Base-by-base conservation (phyloP, 2,329 filamentous ascomycete genomes). In the Paraconiothyrium sp. region DNA sequence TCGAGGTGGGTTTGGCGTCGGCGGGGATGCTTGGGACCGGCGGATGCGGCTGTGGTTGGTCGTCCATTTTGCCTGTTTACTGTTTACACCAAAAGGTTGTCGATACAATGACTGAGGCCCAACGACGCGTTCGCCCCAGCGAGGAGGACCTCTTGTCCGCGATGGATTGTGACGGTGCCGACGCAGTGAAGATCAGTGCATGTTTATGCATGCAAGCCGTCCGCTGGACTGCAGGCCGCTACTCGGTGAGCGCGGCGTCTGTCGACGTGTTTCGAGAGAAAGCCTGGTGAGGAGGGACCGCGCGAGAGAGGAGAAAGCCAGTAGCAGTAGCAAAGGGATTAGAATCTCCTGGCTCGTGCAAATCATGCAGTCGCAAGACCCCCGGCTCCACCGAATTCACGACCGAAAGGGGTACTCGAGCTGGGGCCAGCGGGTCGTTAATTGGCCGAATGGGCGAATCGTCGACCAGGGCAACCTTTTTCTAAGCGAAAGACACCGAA, bases 11-110 rank as follows among this genome's bases (percentile, higher is more conserved):
- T 32, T 57, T 60, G 49, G 64, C 58, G 52, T 63, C 59, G 27
- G 67, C 54, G 60, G 71, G 60, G 52, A 70, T 56, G 60, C 46
- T 55, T 13, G 67, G 68, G 35, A 68, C 65, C 41, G 66, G 67
- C 37, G 65, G 65, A 35, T 44, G 67, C 7, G 49, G 60, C 43
- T 63, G 61, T 56, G 68, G 64, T 63, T 69, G 63, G 65, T 65
- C 66, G 61, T 70, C 67, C 70, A 73, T 73, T 58, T 48, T 71
- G 66, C 57, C 67, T 63, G 60, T 66, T 62, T 55, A 14, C 56
- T 49, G 56, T 44, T 35, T 51, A 34, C 37, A 10, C 46, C 20
- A 27, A 10, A 24, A 11, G 30, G 16, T 43, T 47, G 55, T 27
- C 56, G 37, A 34, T 13, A 44, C 27, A 43, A 43, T 30, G 24